Base-by-base conservation (phyloP, 306 rosid genomes). In the Malus orientalis region DNA sequence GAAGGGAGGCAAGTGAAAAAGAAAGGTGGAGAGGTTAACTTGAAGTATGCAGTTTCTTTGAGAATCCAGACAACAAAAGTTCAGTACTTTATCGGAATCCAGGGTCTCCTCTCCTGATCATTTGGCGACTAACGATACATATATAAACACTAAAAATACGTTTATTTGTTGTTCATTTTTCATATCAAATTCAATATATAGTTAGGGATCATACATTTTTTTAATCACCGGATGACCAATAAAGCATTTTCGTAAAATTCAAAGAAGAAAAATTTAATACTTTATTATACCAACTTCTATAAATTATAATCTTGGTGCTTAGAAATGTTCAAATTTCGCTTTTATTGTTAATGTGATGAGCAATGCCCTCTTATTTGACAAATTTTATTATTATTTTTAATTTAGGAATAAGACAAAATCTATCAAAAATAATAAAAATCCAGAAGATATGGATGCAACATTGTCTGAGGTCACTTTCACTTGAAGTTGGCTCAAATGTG, bases 381-480 rank as follows among this genome's bases (percentile, higher is more conserved):
- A 71, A 2, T n/a, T 51, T 58, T n/a, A 11, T 6, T 33, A 2
- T 38, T 11, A 20, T 8, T 58, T 55, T 62, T 76, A 20, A 45
- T 49, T 49, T 15, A 49, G 9, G 47, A 70, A 57, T 9, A 70
- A 82, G 80, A 82, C 83, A 76, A 71, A 72, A 57, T 68, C 80
- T 45, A 51, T 13, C 58, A 60, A 45, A 71, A 71, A 22, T 38
- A 38, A 3, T 62, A 6, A 69, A 78, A 80, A 77, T 79, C 62
- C 3, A 38, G 30, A 71, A 74, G 76, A 65, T 76, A 62, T 53
- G 63, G 69, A 76, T 66, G 65, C 40, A 45, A 68, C 80, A 27
- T 76, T 27, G 64, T 65, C 76, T 42, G 27, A 71, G 72, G 83
- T 74, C 78, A 61, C 69, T 67, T 80, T 75, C 83, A 78, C 76